Conservation (phyloP, 208 protist genomes). For the Acanthamoeba lenticulata region DNA sequence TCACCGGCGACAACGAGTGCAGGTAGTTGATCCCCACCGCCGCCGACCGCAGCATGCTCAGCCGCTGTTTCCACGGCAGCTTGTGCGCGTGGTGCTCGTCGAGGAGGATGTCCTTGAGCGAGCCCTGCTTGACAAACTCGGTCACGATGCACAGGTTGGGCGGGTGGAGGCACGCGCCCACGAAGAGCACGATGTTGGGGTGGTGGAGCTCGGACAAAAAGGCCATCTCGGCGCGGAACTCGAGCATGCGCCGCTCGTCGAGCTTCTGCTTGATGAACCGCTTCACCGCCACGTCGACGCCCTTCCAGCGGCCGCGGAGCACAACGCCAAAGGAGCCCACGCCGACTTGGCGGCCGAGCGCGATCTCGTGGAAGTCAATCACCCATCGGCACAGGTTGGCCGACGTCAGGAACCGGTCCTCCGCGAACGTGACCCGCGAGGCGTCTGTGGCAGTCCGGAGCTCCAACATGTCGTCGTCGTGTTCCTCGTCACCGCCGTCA, state of each 20-base stretch:
- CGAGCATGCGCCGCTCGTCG: constrained; percentile 21
- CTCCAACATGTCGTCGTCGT: too few relatives aligned
- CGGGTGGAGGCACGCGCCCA: neutral
- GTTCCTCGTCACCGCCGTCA: neutral
- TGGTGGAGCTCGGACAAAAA: constrained; percentile 45
- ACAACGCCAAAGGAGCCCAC: constrained; percentile 11
- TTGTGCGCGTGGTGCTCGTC: constrained; percentile 1
- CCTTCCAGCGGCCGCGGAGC: neutral
- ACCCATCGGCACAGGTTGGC: constrained; percentile 48
- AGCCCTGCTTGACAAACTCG: constrained; percentile 28
- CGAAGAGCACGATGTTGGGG: constrained; percentile 47
- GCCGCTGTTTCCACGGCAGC: constrained; percentile 71
- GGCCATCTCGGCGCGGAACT: constrained; percentile 31
- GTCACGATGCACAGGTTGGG: constrained; percentile 54
- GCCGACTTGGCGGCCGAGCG: neutral
- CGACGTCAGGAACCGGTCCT: constrained; percentile 29
- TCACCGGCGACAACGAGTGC: constrained; percentile 75
- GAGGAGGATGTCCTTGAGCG: neutral
- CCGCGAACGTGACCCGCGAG: neutral
- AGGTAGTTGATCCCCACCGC: constrained; percentile 82
- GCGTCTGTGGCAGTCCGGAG: too few relatives aligned
- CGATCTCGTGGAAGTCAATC: neutral
- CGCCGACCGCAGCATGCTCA: constrained; percentile 25
- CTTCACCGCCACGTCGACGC: constrained; percentile 41
- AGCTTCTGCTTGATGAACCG: constrained; percentile 60